Percentiles rank a stretch among this genome's conserved stretches.
Evolutionary conservation across 164 flowering plant genomes (phyloP).

Genomic region (Paratinospora sagittata): DNA sequence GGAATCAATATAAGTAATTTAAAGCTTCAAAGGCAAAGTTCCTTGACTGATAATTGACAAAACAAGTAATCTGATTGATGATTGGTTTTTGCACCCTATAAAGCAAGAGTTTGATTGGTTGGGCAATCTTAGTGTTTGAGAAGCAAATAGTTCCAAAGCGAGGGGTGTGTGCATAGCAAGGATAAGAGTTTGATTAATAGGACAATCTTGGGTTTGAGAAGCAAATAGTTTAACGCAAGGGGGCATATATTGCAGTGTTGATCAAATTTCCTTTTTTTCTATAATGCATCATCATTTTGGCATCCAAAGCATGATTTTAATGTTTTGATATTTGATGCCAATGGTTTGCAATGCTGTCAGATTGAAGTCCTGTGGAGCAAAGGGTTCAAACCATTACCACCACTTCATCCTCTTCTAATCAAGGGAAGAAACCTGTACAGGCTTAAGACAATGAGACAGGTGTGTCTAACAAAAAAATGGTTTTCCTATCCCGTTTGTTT

Average conservation of each 20-base stretch:
- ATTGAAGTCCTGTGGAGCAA: conserved; percentile 88
- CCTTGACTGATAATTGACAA: no score
- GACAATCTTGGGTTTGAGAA: no score
- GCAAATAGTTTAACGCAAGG: background rate
- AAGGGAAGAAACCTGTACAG: conserved; percentile 85
- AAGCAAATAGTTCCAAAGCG: no score
- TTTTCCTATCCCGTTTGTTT: background rate
- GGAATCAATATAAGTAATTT: no score
- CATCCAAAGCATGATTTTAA: background rate
- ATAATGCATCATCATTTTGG: background rate
- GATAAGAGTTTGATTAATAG: no score
- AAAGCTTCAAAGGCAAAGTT: no score
- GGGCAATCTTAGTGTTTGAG: no score
- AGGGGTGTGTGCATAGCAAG: no score
- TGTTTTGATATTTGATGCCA: background rate
- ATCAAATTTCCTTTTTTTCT: background rate
- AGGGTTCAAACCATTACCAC: conserved; percentile 64
- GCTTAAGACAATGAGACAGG: conserved; percentile 76
- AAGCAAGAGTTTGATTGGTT: no score
- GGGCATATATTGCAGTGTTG: background rate
- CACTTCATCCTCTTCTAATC: conserved; percentile 71
- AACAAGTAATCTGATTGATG: no score
- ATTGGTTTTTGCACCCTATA: no score
- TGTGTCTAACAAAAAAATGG: conserved; percentile 9
- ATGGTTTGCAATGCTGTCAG: conserved; percentile 25